Base-by-base conservation (phyloP, 2,329 filamentous ascomycete genomes). In the Sporothrix schenckii region DNA sequence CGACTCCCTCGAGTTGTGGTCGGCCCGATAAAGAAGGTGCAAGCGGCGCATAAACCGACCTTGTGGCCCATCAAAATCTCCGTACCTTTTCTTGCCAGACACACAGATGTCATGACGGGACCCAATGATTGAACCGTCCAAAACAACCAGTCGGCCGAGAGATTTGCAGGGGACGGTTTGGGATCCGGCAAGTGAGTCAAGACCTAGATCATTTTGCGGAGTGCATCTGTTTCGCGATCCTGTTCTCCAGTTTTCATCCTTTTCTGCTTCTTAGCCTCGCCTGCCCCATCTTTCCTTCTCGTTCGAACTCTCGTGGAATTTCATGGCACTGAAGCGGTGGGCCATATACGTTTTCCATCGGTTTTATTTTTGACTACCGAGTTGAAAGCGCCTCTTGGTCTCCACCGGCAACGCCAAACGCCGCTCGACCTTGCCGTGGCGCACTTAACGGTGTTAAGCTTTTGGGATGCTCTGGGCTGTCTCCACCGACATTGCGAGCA, bases 301-400 rank as follows among this genome's bases (percentile, higher is more conserved):
- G 58, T 63, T 63, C n/a, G 24, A 44, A 24, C 21, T 63, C 58
- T 63, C 58, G 58, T 63, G n/a, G 58, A 47, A 27, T 47, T 63
- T 63, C 39, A 7, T 34, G 34, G 34, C 34, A 34, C 7, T 34
- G 34, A 9, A 34, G 34, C 34, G 34, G 34, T 34, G 34, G 34
- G 34, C 34, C 5, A 34, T 9, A 1, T 34, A 5, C 34, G 34
- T 7, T 34, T 34, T 34, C 34, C 34, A 34, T 9, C 7, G 27
- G 27, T 30, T 30, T 30, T 30, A 30, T 30, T 30, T 30, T 3
- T 2, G 27, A 30, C 27, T 30, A 30, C 27, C 27, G 27, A 5
- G 34, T 34, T 34, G 34, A 34, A 34, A 7, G 34, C 7, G 34
- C 34, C 34, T 34, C 34, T 34, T 4, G 34, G 56, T 16, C 56